These are phyloP conservation scores for Pseudogymnoascus sp. DNA, from an alignment of 2,329 filamentous ascomycete genomes.

Conservation along the genomic window DNA sequence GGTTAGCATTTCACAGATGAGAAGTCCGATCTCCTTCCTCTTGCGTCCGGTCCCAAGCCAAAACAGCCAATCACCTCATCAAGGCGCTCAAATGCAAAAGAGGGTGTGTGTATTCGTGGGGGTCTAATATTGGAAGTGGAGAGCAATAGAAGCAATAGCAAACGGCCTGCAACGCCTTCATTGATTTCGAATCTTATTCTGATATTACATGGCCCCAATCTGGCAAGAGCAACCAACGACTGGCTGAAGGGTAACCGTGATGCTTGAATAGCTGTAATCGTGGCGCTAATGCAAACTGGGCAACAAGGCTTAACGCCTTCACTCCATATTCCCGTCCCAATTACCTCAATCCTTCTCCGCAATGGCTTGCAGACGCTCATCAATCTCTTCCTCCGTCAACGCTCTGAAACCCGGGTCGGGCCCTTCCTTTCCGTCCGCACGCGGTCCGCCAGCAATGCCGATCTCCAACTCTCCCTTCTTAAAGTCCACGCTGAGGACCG, in stretches of 20 bases:
- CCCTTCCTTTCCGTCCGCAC: conserved; percentile 73
- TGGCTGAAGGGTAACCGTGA: background rate
- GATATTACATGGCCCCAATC: background rate
- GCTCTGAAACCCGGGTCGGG: conserved; percentile 73
- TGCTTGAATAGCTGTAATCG: conserved; percentile 1
- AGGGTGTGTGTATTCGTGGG: background rate
- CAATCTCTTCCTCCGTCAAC: conserved; percentile 95
- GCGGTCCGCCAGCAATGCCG: conserved; percentile 87
- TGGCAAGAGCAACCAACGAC: background rate
- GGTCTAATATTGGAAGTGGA: background rate
- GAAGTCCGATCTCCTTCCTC: background rate
- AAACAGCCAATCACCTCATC: background rate
- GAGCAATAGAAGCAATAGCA: background rate
- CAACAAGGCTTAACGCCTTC: conserved; percentile 2
- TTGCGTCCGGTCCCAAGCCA: background rate
- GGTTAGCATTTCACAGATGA: background rate
- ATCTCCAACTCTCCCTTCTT: conserved; percentile 99
- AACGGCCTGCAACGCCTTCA: conserved; percentile 6
- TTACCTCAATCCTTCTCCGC: conserved; percentile 84
- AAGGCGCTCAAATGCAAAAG: background rate
- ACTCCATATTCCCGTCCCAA: background rate
- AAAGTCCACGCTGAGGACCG: conserved; percentile 96
- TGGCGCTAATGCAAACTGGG: conserved; percentile 5
- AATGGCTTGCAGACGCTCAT: conserved; percentile 95
- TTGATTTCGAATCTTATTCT: conserved; percentile 7